Evolutionary conservation across 495 filamentous ascomycete species (phyloP).

Genomic region (Annulohypoxylon maeteangense): DNA sequence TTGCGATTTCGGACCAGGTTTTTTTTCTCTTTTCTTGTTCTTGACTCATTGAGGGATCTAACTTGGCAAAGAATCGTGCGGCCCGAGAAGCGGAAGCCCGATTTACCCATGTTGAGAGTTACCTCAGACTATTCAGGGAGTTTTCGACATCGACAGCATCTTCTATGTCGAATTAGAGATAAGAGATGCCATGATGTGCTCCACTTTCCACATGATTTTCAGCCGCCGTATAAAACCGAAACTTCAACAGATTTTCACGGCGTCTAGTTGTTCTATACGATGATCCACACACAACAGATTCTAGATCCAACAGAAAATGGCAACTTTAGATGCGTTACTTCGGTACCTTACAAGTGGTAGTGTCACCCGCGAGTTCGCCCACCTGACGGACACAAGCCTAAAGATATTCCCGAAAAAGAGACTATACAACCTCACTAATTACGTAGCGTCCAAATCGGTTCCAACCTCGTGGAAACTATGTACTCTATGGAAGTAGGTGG

Average conservation of each 20-base stretch:
- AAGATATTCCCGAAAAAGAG: conserved; percentile 5
- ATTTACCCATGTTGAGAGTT: conserved; percentile 3
- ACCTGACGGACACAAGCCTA: conserved; percentile 22
- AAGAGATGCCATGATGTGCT: conserved; percentile 20
- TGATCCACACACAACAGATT: conserved; percentile 14
- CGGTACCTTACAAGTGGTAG: conserved; percentile 1
- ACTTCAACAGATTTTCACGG: background rate
- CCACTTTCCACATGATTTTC: conserved; percentile 46
- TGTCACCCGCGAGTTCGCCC: conserved; percentile 24
- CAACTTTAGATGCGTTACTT: background rate
- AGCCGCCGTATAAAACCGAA: conserved; percentile 48
- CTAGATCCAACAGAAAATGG: conserved; percentile 11
- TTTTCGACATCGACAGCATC: conserved; percentile 29
- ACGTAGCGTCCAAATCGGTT: conserved; percentile 18
- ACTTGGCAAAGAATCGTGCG: conserved; percentile 4
- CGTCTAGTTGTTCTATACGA: conserved; percentile 4
- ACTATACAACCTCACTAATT: background rate
- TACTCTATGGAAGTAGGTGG: background rate
- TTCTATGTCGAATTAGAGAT: conserved; percentile 27
- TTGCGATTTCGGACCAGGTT: conserved; percentile 33
- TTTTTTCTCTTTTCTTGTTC: conserved; percentile 7
- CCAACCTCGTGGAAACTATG: conserved; percentile 25
- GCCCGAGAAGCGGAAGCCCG: conserved; percentile 35
- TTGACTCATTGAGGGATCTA: conserved; percentile 7
- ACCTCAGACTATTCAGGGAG: background rate